Conservation (phyloP, 75 land plant genomes). For the Sequoia sempervirens region DNA sequence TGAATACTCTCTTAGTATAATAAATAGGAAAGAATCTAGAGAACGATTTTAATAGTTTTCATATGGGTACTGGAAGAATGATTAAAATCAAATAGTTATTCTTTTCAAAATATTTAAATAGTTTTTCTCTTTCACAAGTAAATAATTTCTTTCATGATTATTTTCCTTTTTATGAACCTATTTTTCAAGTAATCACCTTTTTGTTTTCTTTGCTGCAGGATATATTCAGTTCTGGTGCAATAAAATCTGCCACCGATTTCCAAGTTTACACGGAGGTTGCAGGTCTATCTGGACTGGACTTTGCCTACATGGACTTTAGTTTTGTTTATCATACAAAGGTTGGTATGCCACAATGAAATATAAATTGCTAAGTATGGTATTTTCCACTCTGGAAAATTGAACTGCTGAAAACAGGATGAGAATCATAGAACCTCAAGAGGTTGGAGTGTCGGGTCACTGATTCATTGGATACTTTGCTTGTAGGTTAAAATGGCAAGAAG, state of each 20-base stretch:
- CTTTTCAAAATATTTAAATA: neutral
- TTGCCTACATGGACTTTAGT: constrained; percentile 74
- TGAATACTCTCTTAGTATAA: neutral
- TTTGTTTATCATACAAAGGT: constrained; percentile 97
- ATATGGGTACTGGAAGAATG: neutral
- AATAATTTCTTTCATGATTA: neutral
- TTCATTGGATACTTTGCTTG: neutral
- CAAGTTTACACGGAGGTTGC: constrained; percentile 85
- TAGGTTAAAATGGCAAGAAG: neutral
- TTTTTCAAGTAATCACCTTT: neutral
- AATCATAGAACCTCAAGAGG: neutral
- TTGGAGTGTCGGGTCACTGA: neutral
- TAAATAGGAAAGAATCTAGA: neutral
- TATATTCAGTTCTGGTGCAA: constrained; percentile 73
- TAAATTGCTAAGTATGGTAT: neutral
- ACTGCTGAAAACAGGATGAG: neutral
- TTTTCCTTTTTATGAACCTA: neutral
- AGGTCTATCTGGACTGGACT: constrained; percentile 94
- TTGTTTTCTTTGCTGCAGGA: constrained; percentile 51
- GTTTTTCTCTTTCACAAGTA: neutral
- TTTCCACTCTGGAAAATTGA: neutral
- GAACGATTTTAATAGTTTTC: neutral
- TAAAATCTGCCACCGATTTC: constrained; percentile 94
- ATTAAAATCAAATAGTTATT: neutral
- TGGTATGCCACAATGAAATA: neutral